Base-by-base conservation (phyloP, 2,329 filamentous ascomycete genomes). In the Cercospora sp. region DNA sequence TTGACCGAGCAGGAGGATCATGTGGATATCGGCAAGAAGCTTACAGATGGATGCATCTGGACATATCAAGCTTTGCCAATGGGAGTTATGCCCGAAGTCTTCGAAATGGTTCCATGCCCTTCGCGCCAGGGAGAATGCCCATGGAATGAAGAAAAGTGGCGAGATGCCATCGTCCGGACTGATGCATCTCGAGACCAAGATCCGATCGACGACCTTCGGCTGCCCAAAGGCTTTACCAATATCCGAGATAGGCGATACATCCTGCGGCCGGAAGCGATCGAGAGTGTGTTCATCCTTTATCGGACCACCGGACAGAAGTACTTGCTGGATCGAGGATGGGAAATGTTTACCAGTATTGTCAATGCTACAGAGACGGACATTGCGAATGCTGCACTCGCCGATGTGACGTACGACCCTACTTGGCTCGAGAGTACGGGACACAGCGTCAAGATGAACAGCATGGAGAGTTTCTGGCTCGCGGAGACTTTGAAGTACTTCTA, bases 1-100 rank as follows among this genome's bases (percentile, higher is more conserved):
- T 74, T 89, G 1, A 88, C 89, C 75, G 78, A 82, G 13, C 80
- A 85, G n/a, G 77, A 83, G 2, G 78, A 79, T 16, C 86, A 89
- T 71, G 79, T 89, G 68, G 79, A 82, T 0, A 83, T 88, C 62
- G 88, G 85, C 10, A 80, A 82, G 53, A 85, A 87, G 73, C 79
- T 89, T 57, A 85, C 86, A 0, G 83, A 89, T 65, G 85, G 85
- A 3, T 89, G 87, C 74, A 83, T 89, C n/a, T 89, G 87, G 86
- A 84, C 86, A 0, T 89, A 89, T 75, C 82, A 84, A 70, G 79
- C 82, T 9, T 84, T 85, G 5, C 83, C 84, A 1, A 80, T 84
- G 2, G 87, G 87, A 5, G 84, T 89, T 67, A 89, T 89, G 87
- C 86, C 87, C 1, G 88, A 89, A 74, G 77, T 81, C 58, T 88